Conservation (phyloP, 148 eudicot species). For the Selenicereus undatus region DNA sequence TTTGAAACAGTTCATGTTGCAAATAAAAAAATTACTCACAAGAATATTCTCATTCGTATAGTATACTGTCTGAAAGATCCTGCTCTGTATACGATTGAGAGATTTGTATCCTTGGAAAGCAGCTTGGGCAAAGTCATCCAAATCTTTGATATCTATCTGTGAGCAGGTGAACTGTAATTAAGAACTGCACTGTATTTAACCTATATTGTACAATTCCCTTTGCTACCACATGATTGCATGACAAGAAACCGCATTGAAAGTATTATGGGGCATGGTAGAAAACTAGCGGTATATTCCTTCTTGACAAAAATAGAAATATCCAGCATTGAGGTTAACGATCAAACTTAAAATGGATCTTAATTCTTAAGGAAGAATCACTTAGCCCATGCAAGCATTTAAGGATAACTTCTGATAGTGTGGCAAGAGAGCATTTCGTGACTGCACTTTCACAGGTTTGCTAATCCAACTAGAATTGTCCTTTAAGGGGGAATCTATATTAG, state of each 20-base stretch:
- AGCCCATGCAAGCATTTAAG: background rate
- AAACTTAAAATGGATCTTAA: background rate
- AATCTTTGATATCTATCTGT: conserved; percentile 89
- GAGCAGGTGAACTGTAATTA: conserved; percentile 19
- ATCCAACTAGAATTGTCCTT: background rate
- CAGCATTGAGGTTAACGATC: background rate
- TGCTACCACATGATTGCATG: conserved; percentile 5
- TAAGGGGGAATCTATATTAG: background rate
- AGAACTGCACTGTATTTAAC: background rate
- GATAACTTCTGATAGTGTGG: background rate
- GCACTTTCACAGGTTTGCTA: background rate
- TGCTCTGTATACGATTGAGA: conserved; percentile 97
- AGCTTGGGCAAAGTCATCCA: conserved; percentile 97
- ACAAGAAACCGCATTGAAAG: conserved; percentile 8
- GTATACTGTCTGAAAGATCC: conserved; percentile 82
- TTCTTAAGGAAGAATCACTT: background rate
- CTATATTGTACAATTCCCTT: background rate
- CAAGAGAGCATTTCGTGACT: background rate
- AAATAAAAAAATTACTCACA: conserved; percentile 41
- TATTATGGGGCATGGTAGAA: background rate
- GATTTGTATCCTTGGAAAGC: conserved; percentile 92
- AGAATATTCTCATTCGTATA: conserved; percentile 82
- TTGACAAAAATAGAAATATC: background rate
- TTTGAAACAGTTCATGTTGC: conserved; percentile 4
- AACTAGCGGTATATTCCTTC: background rate